Conservation (phyloP, 1,284 basidiomycete species). For the Puccinia coronata region DNA sequence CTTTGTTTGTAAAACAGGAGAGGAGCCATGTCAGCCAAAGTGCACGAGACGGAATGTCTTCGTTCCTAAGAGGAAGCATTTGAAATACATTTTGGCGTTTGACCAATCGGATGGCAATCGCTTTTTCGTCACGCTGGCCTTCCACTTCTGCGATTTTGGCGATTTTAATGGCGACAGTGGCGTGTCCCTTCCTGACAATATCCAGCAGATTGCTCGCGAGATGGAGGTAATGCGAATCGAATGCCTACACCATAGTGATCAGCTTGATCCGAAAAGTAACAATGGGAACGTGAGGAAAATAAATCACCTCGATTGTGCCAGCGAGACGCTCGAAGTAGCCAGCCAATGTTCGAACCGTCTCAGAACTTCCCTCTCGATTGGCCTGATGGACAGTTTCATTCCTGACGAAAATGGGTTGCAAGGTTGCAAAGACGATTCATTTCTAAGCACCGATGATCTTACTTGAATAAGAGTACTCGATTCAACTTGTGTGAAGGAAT, state of each 20-base stretch:
- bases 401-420: constrained; percentile 1
- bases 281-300: not conserved
- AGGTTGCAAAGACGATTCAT: not conserved
- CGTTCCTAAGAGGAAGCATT: not conserved
- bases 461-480: no score
- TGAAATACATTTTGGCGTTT: constrained; percentile 46
- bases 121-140: constrained; percentile 90
- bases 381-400: constrained; percentile 46
- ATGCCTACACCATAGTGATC: constrained; percentile 66
- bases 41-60: not conserved
- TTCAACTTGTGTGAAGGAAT: constrained; percentile 72
- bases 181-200: constrained; percentile 75
- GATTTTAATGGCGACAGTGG: constrained; percentile 82
- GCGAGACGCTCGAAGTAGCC: constrained; percentile 47
- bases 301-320: constrained; percentile 34
- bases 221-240: constrained; percentile 82
- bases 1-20: constrained; percentile 2
- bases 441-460: constrained; percentile 62
- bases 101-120: constrained; percentile 56
- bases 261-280: not conserved
- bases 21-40: not conserved
- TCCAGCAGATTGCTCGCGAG: constrained; percentile 77
- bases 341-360: constrained; percentile 31
- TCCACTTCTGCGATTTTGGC: constrained; percentile 94
- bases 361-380: constrained; percentile 35